These are phyloP conservation scores for Colletotrichum brevisporum DNA, from an alignment of 2,329 filamentous ascomycete species.

Conservation along the genomic window DNA sequence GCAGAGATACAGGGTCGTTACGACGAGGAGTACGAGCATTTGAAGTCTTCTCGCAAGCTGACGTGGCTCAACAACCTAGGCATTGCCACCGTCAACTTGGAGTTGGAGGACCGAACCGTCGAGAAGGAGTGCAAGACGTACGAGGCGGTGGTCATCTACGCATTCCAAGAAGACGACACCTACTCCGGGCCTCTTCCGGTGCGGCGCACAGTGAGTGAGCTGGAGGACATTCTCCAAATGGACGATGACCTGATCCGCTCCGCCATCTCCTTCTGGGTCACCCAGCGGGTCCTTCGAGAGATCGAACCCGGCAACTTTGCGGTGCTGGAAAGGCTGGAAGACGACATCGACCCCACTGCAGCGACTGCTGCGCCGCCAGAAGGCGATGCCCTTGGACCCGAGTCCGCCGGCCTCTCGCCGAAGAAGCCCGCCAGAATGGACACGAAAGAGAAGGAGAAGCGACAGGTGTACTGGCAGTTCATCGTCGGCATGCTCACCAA, in stretches of 20 bases:
- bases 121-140: slow-evolving; percentile 82
- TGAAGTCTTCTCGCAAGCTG: slow-evolving; percentile 88
- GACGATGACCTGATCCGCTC: slow-evolving; percentile 79
- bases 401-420: slow-evolving; percentile 55
- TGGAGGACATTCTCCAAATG: slow-evolving; percentile 75
- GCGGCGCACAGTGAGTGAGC: slow-evolving; percentile 64
- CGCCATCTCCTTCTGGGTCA: slow-evolving; percentile 80
- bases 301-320: slow-evolving; percentile 68
- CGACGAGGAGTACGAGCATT: slow-evolving; percentile 79
- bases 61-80: slow-evolving; percentile 90
- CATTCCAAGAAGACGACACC: slow-evolving; percentile 74
- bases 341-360: slow-evolving; percentile 48
- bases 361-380: slow-evolving; percentile 48
- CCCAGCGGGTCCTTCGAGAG: slow-evolving; percentile 75
- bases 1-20: slow-evolving; percentile 77
- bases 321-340: slow-evolving; percentile 76
- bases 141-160: slow-evolving; percentile 89
- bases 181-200: slow-evolving; percentile 48
- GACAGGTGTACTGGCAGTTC: slow-evolving; percentile 87
- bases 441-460: slow-evolving; percentile 73
- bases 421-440: slow-evolving; percentile 69
- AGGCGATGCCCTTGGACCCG: slow-evolving; percentile 41
- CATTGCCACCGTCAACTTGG: slow-evolving; percentile 83
- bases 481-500: slow-evolving; percentile 97
- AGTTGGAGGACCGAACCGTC: slow-evolving; percentile 84